phyloP scores from a whole-genome alignment of 2,329 filamentous ascomycete genomes.

The Myotisia sp. region DNA sequence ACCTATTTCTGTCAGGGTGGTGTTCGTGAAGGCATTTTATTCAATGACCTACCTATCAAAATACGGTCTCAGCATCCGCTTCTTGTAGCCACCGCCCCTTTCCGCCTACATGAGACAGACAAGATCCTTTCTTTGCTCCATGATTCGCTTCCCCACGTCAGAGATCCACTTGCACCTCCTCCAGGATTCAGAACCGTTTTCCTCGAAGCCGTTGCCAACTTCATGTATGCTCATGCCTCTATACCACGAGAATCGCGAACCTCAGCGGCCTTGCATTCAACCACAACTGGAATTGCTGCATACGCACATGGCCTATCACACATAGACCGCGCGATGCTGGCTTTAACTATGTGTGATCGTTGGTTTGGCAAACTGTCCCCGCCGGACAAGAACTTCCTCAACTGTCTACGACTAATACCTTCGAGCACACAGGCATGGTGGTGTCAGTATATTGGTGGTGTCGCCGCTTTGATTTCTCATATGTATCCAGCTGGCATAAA shows the following conservation, averaged over 20 bases:
- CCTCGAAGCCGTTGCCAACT: constrained; percentile 44
- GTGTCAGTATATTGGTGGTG: constrained; percentile 48
- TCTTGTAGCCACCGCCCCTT: constrained; percentile 43
- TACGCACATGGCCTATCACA: constrained; percentile 62
- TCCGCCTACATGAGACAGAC: constrained; percentile 35
- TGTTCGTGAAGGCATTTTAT: constrained; percentile 70
- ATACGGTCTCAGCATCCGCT: constrained; percentile 55
- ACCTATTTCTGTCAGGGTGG: constrained; percentile 80
- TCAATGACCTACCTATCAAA: constrained; percentile 48
- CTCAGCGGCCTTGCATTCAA: constrained; percentile 56
- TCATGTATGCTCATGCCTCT: constrained; percentile 41
- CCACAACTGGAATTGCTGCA: constrained; percentile 53
- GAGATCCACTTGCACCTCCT: constrained; percentile 28
- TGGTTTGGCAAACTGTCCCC: constrained; percentile 55
- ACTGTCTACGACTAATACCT: constrained; percentile 39
- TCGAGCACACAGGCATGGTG: constrained; percentile 47
- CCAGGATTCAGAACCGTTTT: constrained; percentile 34
- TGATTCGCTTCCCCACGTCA: neutral
- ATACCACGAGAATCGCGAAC: constrained; percentile 44
- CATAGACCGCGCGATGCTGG: constrained; percentile 54
- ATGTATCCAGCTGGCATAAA: constrained; percentile 48
- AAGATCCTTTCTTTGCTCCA: constrained; percentile 37
- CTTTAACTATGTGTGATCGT: constrained; percentile 55
- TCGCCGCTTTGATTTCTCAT: constrained; percentile 43
- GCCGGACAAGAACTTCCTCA: constrained; percentile 42